Evolutionary conservation across 2,329 filamentous ascomycete genomes (phyloP).

Genomic region (Stemphylium vesicarium): DNA sequence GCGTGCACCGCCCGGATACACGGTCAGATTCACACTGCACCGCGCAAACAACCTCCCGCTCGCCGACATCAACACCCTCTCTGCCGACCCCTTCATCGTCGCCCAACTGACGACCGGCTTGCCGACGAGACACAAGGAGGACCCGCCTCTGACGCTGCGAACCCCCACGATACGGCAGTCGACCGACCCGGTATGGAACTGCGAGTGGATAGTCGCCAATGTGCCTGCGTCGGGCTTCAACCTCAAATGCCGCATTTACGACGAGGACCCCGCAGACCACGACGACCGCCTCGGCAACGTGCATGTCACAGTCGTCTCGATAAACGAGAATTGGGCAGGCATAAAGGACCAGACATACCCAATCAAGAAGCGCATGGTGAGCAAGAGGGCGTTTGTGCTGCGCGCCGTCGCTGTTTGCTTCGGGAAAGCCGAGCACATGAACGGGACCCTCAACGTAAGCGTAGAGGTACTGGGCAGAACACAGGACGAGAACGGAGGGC

Average conservation of each 20-base stretch:
- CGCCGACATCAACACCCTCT: constrained; percentile 76
- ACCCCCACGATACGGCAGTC: constrained; percentile 76
- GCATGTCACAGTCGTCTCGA: constrained; percentile 67
- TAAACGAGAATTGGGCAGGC: constrained; percentile 72
- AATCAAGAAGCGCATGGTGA: constrained; percentile 83
- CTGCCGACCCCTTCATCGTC: constrained; percentile 82
- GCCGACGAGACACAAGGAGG: constrained; percentile 83
- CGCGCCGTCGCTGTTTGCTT: constrained; percentile 72
- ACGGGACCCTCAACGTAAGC: constrained; percentile 73
- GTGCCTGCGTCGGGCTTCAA: constrained; percentile 80
- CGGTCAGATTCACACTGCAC: constrained; percentile 83
- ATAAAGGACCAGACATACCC: constrained; percentile 69
- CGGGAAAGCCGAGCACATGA: constrained; percentile 67
- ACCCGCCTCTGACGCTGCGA: constrained; percentile 75
- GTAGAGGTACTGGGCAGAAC: constrained; percentile 80
- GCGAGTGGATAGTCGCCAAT: constrained; percentile 87
- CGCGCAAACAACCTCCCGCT: constrained; percentile 80
- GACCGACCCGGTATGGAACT: constrained; percentile 80
- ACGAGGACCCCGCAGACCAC: constrained; percentile 85
- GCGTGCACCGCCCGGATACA: constrained; percentile 77
- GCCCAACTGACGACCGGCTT: constrained; percentile 76
- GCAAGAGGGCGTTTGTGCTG: constrained; percentile 82
- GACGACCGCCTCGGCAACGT: constrained; percentile 90
- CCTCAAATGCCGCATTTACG: constrained; percentile 85
- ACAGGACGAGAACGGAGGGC: constrained; percentile 65